Percentiles rank a stretch among this genome's conserved stretches.
Conservation (phyloP, 148 eudicot genomes). For the Cornus florida region DNA sequence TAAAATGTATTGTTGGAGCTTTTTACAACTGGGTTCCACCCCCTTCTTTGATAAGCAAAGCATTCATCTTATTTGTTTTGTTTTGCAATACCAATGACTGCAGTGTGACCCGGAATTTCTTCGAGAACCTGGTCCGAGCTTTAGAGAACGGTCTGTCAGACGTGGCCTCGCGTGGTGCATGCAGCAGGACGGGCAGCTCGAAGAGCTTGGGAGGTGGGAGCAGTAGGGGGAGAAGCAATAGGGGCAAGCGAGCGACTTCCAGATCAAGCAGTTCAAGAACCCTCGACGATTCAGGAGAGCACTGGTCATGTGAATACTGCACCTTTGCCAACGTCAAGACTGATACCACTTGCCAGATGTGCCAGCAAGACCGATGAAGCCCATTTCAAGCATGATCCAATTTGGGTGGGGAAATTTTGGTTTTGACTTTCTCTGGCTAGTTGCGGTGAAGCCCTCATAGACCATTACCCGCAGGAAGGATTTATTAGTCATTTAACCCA, state of each 20-base stretch:
- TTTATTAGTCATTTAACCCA: neutral
- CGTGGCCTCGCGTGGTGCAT: constrained; percentile 58
- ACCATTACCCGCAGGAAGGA: neutral
- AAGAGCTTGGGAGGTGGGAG: constrained; percentile 54
- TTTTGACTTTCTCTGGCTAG: neutral
- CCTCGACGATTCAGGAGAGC: constrained; percentile 50
- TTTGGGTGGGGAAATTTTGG: neutral
- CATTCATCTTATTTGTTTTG: neutral
- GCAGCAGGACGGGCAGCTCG: constrained; percentile 55
- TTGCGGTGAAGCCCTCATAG: neutral
- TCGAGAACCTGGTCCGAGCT: constrained; percentile 90
- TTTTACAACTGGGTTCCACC: neutral
- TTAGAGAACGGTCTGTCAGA: constrained; percentile 83
- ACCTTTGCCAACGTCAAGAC: constrained; percentile 68
- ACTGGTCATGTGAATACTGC: constrained; percentile 88
- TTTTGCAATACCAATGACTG: neutral
- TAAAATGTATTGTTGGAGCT: neutral
- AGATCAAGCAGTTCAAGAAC: constrained; percentile 54
- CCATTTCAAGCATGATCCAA: neutral
- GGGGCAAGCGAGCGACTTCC: constrained; percentile 52
- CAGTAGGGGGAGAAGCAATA: constrained; percentile 45
- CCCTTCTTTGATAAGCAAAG: neutral
- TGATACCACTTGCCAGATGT: constrained; percentile 63
- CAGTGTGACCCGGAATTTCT: constrained; percentile 85
- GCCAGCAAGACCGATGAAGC: constrained; percentile 60